Evolutionary conservation across 2,329 filamentous ascomycete genomes (phyloP).

Genomic region (Colletotrichum sp.): DNA sequence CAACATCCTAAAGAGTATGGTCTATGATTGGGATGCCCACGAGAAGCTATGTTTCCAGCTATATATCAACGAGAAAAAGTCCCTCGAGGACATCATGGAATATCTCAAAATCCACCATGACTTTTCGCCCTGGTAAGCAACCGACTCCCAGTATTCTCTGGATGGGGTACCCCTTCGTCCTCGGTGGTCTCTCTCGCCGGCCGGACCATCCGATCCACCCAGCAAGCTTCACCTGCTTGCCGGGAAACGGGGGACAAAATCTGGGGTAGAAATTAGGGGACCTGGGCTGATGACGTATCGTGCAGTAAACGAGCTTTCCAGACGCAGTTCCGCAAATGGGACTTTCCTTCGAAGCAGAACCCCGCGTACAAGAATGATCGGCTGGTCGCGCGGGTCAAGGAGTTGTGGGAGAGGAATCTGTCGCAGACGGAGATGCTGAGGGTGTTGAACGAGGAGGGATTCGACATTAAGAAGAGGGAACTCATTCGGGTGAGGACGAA

Average conservation of each 20-base stretch:
- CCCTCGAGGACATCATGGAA: constrained; percentile 76
- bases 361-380: constrained; percentile 72
- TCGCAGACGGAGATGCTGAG: constrained; percentile 76
- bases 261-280: background rate
- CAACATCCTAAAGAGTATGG: constrained; percentile 38
- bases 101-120: constrained; percentile 69
- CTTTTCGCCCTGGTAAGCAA: constrained; percentile 72
- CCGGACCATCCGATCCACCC: constrained; percentile 16
- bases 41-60: constrained; percentile 57
- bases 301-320: constrained; percentile 77
- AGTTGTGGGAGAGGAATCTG: constrained; percentile 80
- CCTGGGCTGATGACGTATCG: background rate
- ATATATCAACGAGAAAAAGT: constrained; percentile 78
- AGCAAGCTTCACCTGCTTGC: background rate
- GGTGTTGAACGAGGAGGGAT: constrained; percentile 73
- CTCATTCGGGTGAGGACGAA: constrained; percentile 72
- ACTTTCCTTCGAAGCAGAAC: constrained; percentile 77
- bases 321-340: constrained; percentile 79
- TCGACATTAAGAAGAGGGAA: constrained; percentile 73
- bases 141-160: background rate
- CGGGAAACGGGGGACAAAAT: background rate
- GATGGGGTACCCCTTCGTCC: background rate
- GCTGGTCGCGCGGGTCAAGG: constrained; percentile 72
- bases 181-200: constrained; percentile 7
- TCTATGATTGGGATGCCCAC: constrained; percentile 52